phyloP scores from a whole-genome alignment of 176 grass and related monocot species.

The Oryza brachyantha region DNA sequence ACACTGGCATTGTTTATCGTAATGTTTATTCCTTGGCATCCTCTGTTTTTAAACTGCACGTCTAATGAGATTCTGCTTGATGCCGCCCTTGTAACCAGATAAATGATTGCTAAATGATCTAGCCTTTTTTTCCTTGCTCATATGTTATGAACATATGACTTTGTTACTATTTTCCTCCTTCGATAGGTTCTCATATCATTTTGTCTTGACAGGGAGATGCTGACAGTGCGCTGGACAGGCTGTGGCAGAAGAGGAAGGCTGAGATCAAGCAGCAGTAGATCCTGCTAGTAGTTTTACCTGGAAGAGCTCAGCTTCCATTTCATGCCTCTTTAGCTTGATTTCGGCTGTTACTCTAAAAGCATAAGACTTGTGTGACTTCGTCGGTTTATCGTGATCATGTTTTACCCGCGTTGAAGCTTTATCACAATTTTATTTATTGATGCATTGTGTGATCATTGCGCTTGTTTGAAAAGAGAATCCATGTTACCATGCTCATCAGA shows the following conservation, averaged over 20 bases:
- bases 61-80: background rate
- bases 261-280: conserved; percentile 68
- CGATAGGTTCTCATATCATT: background rate
- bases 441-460: background rate
- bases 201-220: conserved; percentile 56
- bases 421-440: background rate
- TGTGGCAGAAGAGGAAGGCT: conserved; percentile 79
- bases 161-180: background rate
- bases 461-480: background rate
- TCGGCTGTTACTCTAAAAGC: conserved; percentile 15
- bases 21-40: background rate
- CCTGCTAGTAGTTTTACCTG: conserved; percentile 25
- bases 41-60: background rate
- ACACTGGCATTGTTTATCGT: background rate
- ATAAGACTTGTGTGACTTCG: conserved; percentile 2
- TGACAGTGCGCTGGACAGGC: conserved; percentile 77
- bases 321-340: conserved; percentile 21
- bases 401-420: background rate
- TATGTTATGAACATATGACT: background rate
- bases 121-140: background rate
- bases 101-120: background rate
- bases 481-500: background rate
- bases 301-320: conserved; percentile 27
- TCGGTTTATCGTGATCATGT: background rate
- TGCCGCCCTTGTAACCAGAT: background rate